phyloP scores from a whole-genome alignment of 1,139 yeast genomes.

The Wickerhamomyces sp. region DNA sequence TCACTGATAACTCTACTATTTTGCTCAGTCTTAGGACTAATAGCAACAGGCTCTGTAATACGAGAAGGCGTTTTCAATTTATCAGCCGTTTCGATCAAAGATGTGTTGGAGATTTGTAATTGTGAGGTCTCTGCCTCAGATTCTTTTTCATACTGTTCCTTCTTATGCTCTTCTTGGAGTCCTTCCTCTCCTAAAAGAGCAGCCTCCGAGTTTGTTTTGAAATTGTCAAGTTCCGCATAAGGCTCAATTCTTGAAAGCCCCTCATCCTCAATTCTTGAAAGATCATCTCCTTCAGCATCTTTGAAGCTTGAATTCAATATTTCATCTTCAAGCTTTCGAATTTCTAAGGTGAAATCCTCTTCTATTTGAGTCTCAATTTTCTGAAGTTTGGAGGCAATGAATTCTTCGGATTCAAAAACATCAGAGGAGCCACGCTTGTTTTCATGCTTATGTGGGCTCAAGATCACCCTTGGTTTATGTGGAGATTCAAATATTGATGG shows the following conservation, averaged over 20 bases:
- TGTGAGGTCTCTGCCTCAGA: too few species aligned
- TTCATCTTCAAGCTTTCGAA: not conserved
- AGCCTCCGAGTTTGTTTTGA: too few species aligned
- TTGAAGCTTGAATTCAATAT: not conserved
- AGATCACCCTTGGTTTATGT: not conserved
- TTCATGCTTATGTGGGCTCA: constrained; percentile 8
- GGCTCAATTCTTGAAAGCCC: constrained; percentile 24
- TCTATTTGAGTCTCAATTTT: constrained; percentile 11
- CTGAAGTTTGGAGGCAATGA: constrained; percentile 5
- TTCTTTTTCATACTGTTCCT: not conserved
- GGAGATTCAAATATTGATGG: constrained; percentile 1
- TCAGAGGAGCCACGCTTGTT: constrained; percentile 18
- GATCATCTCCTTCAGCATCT: not conserved
- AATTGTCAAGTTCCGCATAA: constrained; percentile 4
- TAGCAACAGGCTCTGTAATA: constrained; percentile 40
- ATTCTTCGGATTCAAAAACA: constrained; percentile 5
- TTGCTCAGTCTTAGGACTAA: constrained; percentile 39
- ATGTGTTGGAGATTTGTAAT: too few species aligned
- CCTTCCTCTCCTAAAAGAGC: too few species aligned
- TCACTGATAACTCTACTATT: constrained; percentile 28
- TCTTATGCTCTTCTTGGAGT: not conserved
- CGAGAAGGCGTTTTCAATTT: constrained; percentile 35
- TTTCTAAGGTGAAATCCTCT: not conserved
- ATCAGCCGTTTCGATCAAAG: not conserved
- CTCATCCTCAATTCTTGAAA: constrained; percentile 7